Conservation (phyloP, 805 yeast species). For the Kregervanrija delftensis region DNA sequence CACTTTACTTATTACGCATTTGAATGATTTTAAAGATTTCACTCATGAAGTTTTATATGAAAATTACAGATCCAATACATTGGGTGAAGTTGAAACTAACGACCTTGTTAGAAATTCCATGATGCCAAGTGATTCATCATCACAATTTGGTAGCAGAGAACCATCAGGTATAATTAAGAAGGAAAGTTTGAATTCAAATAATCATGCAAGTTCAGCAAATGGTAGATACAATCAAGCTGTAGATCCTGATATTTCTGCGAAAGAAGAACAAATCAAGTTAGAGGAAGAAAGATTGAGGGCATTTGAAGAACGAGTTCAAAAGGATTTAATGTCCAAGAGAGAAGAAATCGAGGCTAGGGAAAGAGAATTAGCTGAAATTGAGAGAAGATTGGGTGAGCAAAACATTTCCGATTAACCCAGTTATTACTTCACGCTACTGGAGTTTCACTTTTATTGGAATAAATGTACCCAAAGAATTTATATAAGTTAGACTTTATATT, state of each 20-base stretch:
- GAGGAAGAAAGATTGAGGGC: constrained; percentile 86
- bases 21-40: constrained; percentile 80
- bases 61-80: constrained; percentile 70
- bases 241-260: constrained; percentile 21
- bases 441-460: too few species aligned
- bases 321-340: constrained; percentile 72
- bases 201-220: constrained; percentile 1
- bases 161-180: too few species aligned
- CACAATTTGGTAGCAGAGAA: too few species aligned
- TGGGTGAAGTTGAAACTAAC: constrained; percentile 9
- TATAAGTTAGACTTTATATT: not conserved
- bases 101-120: constrained; percentile 1
- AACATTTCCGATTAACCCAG: constrained; percentile 3
- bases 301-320: constrained; percentile 85
- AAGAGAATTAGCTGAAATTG: constrained; percentile 77
- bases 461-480: too few species aligned
- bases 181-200: too few species aligned
- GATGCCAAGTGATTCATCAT: constrained; percentile 2
- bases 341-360: constrained; percentile 81
- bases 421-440: too few species aligned
- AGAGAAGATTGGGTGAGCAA: constrained; percentile 30
- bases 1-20: constrained; percentile 72
- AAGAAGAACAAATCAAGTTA: constrained; percentile 83
- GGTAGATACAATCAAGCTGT: not conserved
- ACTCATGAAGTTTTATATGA: constrained; percentile 87